A percentile compares a stretch with the other conserved stretches of the same genome.
Evolutionary conservation across 2,329 filamentous ascomycete genomes (phyloP).

Genomic region (Exophiala spinifera): DNA sequence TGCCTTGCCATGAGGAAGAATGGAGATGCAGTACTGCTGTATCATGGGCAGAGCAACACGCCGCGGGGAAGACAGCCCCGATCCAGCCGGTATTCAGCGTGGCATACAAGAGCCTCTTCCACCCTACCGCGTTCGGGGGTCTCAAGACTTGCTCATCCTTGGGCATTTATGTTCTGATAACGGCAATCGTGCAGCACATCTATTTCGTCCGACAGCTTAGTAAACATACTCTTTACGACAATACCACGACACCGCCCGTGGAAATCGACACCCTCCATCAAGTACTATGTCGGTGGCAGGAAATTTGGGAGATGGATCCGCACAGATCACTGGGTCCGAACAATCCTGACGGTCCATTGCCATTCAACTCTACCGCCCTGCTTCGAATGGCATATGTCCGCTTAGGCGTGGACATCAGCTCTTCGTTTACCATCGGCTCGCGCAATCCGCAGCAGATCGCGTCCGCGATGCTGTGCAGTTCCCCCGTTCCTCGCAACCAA

Average conservation of each 20-base stretch:
- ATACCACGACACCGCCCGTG: not conserved
- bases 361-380: not conserved
- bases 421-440: not conserved
- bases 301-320: not conserved
- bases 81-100: not conserved
- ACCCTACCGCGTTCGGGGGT: not conserved
- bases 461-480: not conserved
- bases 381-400: conserved; percentile 1
- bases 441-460: not conserved
- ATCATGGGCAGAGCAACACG: not conserved
- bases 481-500: not conserved
- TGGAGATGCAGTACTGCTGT: not conserved
- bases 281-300: conserved; percentile 1
- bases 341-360: not conserved
- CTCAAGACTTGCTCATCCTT: not conserved
- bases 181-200: not conserved
- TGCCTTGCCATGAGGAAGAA: not conserved
- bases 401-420: not conserved
- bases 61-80: not conserved
- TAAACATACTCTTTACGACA: not conserved
- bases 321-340: not conserved
- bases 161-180: not conserved
- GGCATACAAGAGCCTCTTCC: not conserved
- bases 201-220: not conserved
- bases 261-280: not conserved